Conservation (phyloP, 139 green algal genomes). For the Coelastrella sp. region DNA sequence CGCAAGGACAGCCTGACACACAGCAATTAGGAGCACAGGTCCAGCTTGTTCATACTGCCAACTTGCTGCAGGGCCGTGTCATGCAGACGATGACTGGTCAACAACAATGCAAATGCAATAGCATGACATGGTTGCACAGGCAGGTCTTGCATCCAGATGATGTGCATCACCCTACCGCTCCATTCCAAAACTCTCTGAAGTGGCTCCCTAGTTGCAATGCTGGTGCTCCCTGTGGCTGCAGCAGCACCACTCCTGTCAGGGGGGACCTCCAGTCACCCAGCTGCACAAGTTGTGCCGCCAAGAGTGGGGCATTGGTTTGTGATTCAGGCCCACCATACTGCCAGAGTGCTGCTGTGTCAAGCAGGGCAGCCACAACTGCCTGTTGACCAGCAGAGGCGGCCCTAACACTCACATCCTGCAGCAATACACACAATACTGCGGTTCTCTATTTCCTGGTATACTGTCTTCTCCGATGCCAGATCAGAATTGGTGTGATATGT, state of each 20-base stretch:
- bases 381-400: background rate
- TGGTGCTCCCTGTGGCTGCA: background rate
- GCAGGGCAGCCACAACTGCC: background rate
- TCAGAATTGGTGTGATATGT: too few species aligned
- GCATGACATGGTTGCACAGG: background rate
- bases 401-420: background rate
- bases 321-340: background rate
- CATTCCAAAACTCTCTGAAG: slow-evolving; percentile 19
- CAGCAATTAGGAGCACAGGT: background rate
- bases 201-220: background rate
- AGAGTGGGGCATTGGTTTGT: background rate
- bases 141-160: background rate
- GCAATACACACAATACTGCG: background rate
- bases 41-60: background rate
- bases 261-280: background rate
- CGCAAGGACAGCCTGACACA: slow-evolving; percentile 21
- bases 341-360: slow-evolving; percentile 38
- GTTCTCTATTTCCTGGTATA: too few species aligned
- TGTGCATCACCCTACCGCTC: background rate
- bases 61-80: background rate
- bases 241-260: background rate
- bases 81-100: too few species aligned
- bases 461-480: too few species aligned
- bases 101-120: too few species aligned
- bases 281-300: background rate